Conservation (phyloP, 2,329 filamentous ascomycete species). For the Aspergillus sp. region DNA sequence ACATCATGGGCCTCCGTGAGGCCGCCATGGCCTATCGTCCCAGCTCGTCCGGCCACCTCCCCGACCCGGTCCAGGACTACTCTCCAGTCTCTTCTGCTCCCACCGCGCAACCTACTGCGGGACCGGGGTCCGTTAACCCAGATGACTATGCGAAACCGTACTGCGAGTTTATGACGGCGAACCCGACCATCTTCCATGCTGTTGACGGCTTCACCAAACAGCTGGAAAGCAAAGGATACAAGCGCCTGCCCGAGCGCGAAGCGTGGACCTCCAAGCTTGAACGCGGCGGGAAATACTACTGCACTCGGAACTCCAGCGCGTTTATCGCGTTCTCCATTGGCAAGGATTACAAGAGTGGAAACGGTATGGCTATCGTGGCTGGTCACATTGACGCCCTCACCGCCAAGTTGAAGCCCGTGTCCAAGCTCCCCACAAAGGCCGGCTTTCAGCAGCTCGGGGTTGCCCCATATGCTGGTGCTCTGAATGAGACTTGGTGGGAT, state of each 20-base stretch:
- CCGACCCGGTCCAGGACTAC: constrained; percentile 24
- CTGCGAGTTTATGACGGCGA: constrained; percentile 80
- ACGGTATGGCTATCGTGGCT: constrained; percentile 84
- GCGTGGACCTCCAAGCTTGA: constrained; percentile 73
- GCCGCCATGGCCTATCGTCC: constrained; percentile 35
- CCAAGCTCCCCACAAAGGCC: constrained; percentile 77
- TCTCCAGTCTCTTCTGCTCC: constrained; percentile 9
- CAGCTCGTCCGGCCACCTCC: constrained; percentile 25
- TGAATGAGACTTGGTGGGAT: constrained; percentile 96
- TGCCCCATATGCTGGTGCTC: constrained; percentile 84
- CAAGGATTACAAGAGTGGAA: constrained; percentile 76
- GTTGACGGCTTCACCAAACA: constrained; percentile 76
- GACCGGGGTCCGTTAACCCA: constrained; percentile 31
- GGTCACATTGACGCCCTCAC: constrained; percentile 93
- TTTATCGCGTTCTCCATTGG: constrained; percentile 85
- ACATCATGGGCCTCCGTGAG: constrained; percentile 29
- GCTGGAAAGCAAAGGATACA: constrained; percentile 72
- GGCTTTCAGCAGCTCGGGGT: constrained; percentile 89
- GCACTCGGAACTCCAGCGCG: constrained; percentile 80
- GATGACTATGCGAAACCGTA: constrained; percentile 80
- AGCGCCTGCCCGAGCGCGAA: constrained; percentile 73
- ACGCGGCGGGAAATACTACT: constrained; percentile 84
- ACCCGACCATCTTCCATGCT: constrained; percentile 91
- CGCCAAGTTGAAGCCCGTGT: constrained; percentile 86
- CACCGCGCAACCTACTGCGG: constrained; percentile 15